Conservation (phyloP, 148 eudicot genomes). For the Rhododendron mucronatum region DNA sequence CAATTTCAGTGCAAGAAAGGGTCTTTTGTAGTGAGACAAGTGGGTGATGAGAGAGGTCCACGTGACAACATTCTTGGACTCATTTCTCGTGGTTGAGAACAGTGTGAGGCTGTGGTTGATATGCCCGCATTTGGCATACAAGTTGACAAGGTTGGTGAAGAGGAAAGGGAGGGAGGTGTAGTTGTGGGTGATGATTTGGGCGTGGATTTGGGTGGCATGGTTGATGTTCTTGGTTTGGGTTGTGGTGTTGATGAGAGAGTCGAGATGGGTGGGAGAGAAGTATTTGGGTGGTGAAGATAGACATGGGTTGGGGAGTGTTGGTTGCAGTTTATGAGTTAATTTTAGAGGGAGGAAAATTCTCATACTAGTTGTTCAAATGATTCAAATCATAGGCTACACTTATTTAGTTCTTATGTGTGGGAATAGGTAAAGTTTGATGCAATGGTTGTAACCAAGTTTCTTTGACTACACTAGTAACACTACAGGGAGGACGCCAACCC, state of each 20-base stretch:
- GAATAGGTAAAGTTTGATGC: neutral
- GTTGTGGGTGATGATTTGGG: constrained; percentile 33
- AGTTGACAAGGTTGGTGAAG: constrained; percentile 37
- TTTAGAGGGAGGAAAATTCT: neutral
- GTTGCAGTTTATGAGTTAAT: neutral
- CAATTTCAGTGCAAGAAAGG: constrained; percentile 26
- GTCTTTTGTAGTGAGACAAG: constrained; percentile 22
- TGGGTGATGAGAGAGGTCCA: constrained; percentile 52
- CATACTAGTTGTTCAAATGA: neutral
- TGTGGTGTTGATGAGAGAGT: constrained; percentile 34
- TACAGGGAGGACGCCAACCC: too few species aligned
- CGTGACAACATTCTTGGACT: constrained; percentile 31
- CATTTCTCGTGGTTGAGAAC: constrained; percentile 31
- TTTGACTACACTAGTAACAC: too few species aligned
- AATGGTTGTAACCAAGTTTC: neutral
- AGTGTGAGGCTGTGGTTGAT: constrained; percentile 22
- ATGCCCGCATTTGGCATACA: constrained; percentile 45
- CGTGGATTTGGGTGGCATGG: constrained; percentile 45
- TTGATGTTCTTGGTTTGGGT: constrained; percentile 25
- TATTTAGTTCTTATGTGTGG: neutral
- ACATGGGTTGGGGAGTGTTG: neutral
- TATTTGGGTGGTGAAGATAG: neutral
- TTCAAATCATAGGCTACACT: neutral
- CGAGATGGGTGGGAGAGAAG: constrained; percentile 39
- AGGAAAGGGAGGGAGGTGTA: constrained; percentile 34